Base-by-base conservation (phyloP, 139 green algal genomes). In the Coccomyxa sp. region DNA sequence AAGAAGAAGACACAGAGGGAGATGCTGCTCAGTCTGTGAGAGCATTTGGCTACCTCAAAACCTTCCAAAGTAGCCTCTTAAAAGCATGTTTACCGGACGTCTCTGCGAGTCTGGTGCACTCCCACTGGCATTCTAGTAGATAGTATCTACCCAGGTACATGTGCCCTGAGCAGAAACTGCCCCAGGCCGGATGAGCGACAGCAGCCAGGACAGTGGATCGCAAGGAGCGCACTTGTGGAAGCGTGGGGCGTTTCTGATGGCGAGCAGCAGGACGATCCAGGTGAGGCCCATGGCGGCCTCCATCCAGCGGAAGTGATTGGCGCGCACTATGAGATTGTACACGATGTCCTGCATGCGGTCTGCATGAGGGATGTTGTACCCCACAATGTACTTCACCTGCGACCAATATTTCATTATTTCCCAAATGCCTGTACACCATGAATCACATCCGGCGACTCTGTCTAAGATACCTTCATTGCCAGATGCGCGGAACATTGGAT, bases 321-420 rank as follows among this genome's bases (percentile, higher is more conserved):
- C 12, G 1, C 57, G 23, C 30, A 76, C 23, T 0, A 76, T 15
- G 13, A 86, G 66, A 18, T 74, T 67, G 45, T 68, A 79, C 63
- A 86, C 13, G 63, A 82, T 74, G 25, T 71, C 58, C 30, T 86
- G 77, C 10, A 86, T 60, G 16, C 81, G 77, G 16, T 79, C 77
- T 3, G 25, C 77, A 45, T 80, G 66, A 0, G 79, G 79, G 21
- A 83, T 79, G 28, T 81, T 76, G 79, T 84, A 83, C 68, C 79
- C 86, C 60, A 87, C n/a, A n/a, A 87, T 45, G 74, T 86, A 86
- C 74, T 84, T 86, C 21, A 82, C 57, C 82, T 87, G 81, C 82
- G 67, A 14, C 17, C 11, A 32, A 58, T 27, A 45, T 13, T 28
- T 13, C 38, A 21, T 1, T 13, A 67, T 38, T 10, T 7, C 23